Percentiles rank a stretch among this genome's conserved stretches.
Conservation (phyloP, 176 grass and related monocot species). For the Saccharum spontaneum region DNA sequence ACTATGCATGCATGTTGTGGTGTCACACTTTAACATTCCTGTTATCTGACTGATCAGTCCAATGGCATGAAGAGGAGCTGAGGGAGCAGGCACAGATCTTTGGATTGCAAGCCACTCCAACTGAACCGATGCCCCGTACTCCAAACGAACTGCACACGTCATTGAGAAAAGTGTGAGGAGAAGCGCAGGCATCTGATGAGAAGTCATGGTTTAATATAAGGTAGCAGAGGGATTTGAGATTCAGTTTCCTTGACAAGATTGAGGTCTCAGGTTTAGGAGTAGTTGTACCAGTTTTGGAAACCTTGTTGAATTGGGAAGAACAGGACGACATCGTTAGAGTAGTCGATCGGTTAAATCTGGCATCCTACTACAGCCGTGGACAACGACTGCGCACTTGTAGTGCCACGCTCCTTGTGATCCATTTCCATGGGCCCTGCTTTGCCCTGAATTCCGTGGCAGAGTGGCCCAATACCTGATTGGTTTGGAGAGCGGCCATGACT, state of each 20-base stretch:
- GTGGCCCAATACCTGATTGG: not conserved
- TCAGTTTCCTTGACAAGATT: not conserved
- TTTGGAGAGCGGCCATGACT: no score
- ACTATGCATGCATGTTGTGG: no score
- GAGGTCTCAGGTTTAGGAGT: not conserved
- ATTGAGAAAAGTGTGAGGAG: not conserved
- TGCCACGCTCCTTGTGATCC: no score
- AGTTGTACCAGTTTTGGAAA: constrained; percentile 3
- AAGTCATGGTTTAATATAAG: not conserved
- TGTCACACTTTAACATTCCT: no score
- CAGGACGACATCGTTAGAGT: not conserved
- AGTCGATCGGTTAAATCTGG: not conserved
- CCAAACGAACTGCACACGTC: not conserved
- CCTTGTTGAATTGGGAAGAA: not conserved
- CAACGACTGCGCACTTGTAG: no score
- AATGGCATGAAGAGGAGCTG: not conserved
- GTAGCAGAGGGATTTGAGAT: not conserved
- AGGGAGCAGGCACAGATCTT: not conserved
- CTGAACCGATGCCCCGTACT: not conserved
- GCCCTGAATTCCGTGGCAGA: not conserved
- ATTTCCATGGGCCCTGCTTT: not conserved
- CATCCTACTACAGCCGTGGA: not conserved
- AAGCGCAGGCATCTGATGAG: no score
- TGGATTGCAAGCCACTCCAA: constrained; percentile 11
- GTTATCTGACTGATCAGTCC: no score